phyloP scores from a whole-genome alignment of 2,329 filamentous ascomycete species.

The Fusarium setosum region DNA sequence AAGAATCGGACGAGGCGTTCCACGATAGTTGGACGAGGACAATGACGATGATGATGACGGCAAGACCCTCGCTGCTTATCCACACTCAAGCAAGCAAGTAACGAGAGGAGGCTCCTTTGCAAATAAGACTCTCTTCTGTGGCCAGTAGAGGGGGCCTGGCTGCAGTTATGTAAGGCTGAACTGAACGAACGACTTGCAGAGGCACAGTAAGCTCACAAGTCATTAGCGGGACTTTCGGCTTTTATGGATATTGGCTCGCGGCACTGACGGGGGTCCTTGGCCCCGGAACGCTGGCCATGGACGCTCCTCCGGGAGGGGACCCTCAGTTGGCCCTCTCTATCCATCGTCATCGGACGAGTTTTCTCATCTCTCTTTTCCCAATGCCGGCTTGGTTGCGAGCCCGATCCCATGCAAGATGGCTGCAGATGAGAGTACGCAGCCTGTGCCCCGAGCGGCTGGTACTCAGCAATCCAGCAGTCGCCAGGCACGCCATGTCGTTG shows the following conservation, averaged over 20 bases:
- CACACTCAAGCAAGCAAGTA: neutral
- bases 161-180: slow-evolving; percentile 40
- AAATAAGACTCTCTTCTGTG: slow-evolving; percentile 5
- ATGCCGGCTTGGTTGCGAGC: slow-evolving; percentile 19
- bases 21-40: neutral
- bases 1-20: neutral
- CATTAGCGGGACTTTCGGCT: slow-evolving; percentile 35
- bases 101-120: neutral
- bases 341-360: slow-evolving; percentile 25
- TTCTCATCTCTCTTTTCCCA: slow-evolving; percentile 38
- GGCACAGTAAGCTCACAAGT: slow-evolving; percentile 15
- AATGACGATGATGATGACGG: neutral
- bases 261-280: slow-evolving; percentile 15
- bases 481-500: slow-evolving; percentile 36
- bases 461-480: slow-evolving; percentile 9
- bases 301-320: neutral
- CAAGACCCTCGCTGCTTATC: neutral
- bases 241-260: slow-evolving; percentile 33
- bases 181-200: slow-evolving; percentile 20
- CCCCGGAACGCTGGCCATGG: slow-evolving; percentile 11
- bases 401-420: slow-evolving; percentile 17
- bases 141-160: neutral
- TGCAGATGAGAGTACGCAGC: slow-evolving; percentile 10
- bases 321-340: slow-evolving; percentile 11
- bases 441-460: slow-evolving; percentile 23